Evolutionary conservation across 1,284 basidiomycete species (phyloP), one percentile per base, ranked within the genome.

Genomic region (Trametes versicolor): DNA sequence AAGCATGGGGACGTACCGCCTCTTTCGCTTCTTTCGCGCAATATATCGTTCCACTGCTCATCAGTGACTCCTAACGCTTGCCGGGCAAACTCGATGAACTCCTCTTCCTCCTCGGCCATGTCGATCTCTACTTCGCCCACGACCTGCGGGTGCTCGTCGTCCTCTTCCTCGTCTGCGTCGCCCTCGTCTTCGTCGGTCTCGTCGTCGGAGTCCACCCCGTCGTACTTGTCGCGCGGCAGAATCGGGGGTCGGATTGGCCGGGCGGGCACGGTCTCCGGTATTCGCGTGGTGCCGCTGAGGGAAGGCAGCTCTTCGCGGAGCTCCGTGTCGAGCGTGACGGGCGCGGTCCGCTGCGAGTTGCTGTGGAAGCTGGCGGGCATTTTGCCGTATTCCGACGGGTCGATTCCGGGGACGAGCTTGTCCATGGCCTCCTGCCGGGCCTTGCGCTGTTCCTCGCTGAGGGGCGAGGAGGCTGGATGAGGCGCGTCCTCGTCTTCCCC

Each of bases 11-110:
- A 79, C 87, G 69, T 70, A 94, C 94, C 93, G 71, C 95, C 95
- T 65, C 94, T 82, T 41, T 82, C 81, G 72, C 83, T 82, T 48
- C 96, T 84, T 63, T 95, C 94, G 63, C 82, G 79, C 36, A 98
- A 72, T 58, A 98, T 98, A 21, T 88, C 85, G 23, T 84, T 80
- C 93, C 96, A 98, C 77, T 95, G 90, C 19, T 88, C 87, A 68
- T 95, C 90, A 53, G 85, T 87, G 70, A 98, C 92, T 0, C 96
- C 96, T 47, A 98, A 80, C 8, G 93, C 89, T 72, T 97, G 92
- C 53, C 94, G 87, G 13, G 96, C 93, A 77, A 98, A 98, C 76
- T 94, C 92, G 50, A 98, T 80, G 70, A 98, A 98, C 69, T 97
- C 96, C 67, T 93, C 94, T 76, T 94, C 86, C 78, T 98, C 96